Base-by-base conservation (phyloP, 2,329 filamentous ascomycete species). In the Diaporthe ilicicola region DNA sequence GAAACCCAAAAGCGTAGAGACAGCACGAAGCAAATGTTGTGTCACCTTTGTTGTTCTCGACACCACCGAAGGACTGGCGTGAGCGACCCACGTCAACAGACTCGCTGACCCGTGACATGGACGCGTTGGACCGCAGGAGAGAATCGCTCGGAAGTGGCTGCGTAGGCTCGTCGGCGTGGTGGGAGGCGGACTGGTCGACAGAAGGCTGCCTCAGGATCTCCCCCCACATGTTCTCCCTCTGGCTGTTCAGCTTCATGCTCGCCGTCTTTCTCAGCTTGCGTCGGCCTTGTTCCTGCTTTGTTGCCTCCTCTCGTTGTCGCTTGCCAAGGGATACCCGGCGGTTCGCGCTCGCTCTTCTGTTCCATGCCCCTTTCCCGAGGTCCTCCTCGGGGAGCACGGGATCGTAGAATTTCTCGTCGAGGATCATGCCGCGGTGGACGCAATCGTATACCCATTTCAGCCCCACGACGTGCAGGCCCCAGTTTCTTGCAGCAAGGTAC, bases 181-280 rank as follows among this genome's bases (percentile, higher is more conserved):
- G 32, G 10, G 68, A 66, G 22, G 72, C 73, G 42, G 76, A 76
- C 56, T 78, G 75, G 55, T 82, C 79, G 24, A 75, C 69, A 0
- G 79, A 75, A 6, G 80, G 79, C 70, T 82, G 79, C 69, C 90
- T 90, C 29, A 96, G 88, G 71, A 99, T 97, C 76, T 97, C 94
- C 6, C 92, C 92, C 95, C 95, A 98, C n/a, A 98, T 87, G 34
- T 90, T 91, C 76, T 95, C 91, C 75, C 91, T 92, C 77, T 98
- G 94, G 62, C 87, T 92, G 70, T 88, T 91, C 39, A 98, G 84
- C 79, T 94, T 95, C 78, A 92, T 91, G 80, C 95, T 98, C 27
- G 95, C 93, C 7, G 93, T 94, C 76, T 95, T 92, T 75, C 96
- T 90, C 74, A 99, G 82, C 82, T 98, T 98, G 74, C 94, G 89